Evolutionary conservation across 116 monocot species (phyloP).

Genomic region (Phalaenopsis hybrid): DNA sequence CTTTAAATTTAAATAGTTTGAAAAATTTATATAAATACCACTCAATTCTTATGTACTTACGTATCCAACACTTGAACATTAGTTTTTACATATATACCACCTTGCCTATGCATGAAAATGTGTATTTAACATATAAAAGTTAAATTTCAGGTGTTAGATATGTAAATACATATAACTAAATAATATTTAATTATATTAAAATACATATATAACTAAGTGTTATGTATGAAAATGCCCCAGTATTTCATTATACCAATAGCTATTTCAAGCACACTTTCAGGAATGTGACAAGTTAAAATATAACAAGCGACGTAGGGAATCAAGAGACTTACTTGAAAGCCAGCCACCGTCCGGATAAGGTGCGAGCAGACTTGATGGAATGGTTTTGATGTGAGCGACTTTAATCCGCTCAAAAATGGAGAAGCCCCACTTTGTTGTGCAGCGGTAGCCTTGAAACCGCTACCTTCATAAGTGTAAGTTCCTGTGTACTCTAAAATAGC

Average conservation of each 20-base stretch:
- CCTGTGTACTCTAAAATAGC: slow-evolving; percentile 92
- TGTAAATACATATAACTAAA: too few relatives aligned
- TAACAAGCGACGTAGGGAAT: neutral
- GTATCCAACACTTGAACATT: too few relatives aligned
- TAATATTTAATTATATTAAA: too few relatives aligned
- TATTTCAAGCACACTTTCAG: neutral
- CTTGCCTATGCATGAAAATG: too few relatives aligned
- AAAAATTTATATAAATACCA: too few relatives aligned
- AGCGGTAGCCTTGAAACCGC: slow-evolving; percentile 97
- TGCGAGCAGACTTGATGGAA: slow-evolving; percentile 99
- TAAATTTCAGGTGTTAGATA: too few relatives aligned
- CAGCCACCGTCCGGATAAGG: slow-evolving; percentile 88
- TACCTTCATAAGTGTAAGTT: slow-evolving; percentile 83
- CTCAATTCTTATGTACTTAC: too few relatives aligned
- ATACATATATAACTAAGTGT: too few relatives aligned
- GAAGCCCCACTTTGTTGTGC: slow-evolving; percentile 89
- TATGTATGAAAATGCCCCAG: too few relatives aligned
- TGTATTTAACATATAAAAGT: too few relatives aligned
- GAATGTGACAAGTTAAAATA: neutral
- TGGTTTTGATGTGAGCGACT: slow-evolving; percentile 79
- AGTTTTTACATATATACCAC: too few relatives aligned
- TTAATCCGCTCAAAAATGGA: slow-evolving; percentile 90
- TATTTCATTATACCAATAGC: neutral
- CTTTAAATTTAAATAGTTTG: neutral
- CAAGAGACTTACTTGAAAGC: slow-evolving; percentile 67